phyloP scores from a whole-genome alignment of 1,284 basidiomycete genomes.

The Sporisorium exsertum region DNA sequence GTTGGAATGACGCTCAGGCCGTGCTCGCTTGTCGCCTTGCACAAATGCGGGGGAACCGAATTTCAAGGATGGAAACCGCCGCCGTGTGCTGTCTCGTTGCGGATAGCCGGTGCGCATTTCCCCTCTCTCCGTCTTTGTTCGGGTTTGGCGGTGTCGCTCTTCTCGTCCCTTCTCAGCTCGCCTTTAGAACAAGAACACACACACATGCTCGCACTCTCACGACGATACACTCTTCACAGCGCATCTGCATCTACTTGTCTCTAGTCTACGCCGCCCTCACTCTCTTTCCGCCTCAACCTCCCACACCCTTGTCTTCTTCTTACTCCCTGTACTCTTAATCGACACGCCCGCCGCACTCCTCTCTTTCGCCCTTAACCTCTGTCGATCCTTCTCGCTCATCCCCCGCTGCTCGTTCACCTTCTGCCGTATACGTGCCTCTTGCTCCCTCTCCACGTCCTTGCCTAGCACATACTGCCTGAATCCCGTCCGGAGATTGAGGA shows the following conservation, averaged over 20 bases:
- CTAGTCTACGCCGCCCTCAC: no score
- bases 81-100: constrained; percentile 11
- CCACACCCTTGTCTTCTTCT: constrained; percentile 17
- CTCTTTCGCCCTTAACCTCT: constrained; percentile 24
- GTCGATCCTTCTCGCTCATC: constrained; percentile 25
- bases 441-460: constrained; percentile 26
- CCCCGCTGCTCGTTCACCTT: constrained; percentile 23
- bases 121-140: neutral
- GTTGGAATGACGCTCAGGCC: constrained; percentile 20
- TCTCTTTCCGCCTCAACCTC: neutral
- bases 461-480: constrained; percentile 46
- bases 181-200: neutral
- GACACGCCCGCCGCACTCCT: constrained; percentile 28
- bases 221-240: neutral
- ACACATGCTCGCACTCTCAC: no score
- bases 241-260: no score
- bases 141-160: constrained; percentile 31
- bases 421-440: constrained; percentile 18
- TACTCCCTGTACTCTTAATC: constrained; percentile 29
- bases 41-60: constrained; percentile 18
- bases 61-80: neutral
- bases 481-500: constrained; percentile 32
- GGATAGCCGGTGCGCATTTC: constrained; percentile 5
- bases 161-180: neutral
- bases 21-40: neutral